Base-by-base conservation (phyloP, 1,284 basidiomycete genomes). In the Puccinia hordei region DNA sequence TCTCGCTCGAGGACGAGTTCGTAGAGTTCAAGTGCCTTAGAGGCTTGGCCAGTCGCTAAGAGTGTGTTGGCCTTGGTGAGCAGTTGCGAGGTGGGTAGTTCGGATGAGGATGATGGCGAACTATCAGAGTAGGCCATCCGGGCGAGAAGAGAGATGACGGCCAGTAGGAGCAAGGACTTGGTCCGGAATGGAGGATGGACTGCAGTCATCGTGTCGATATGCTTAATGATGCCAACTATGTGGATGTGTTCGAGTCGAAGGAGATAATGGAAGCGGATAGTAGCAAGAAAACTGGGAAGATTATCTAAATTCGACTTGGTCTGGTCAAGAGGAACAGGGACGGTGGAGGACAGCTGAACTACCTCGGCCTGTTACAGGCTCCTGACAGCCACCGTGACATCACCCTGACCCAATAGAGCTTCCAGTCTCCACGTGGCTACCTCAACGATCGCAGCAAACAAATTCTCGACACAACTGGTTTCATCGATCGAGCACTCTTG, bases 1-100 rank as follows among this genome's bases (percentile, higher is more conserved):
- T 79, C 55, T 61, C 76, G 76, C 41, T 79, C 76, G 51, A 79
- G 76, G 19, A 55, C 76, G 30, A 71, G n/a, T 59, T 79, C 66
- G 59, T 71, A 79, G 2, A 79, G 55, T 49, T 69, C 66, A 27
- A 79, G 76, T 5, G 76, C 76, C 22, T 79, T 55, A 0, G 38
- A 38, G 55, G 76, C 51, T 68, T 71, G 51, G n/a, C 76, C 76
- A 8, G 53, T 44, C 22, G 76, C 76, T 13, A 79, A 46, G 35
- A 79, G 68, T 13, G 76, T 59, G 41, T 79, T 79, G n/a, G 76
- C 76, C 27, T 72, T 69, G 12, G 53, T 35, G 68, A 79, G 61
- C 33, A 79, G 44, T 51, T 79, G 76, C 3, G 76, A 77, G 24
- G 75, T 77, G 38, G 75, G 65, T 24, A 69, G 51, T 17, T 77